Percentiles rank a stretch among this genome's conserved stretches.
These are phyloP conservation scores for Trichosanthes cucumerina DNA, from an alignment of 306 rosid species.

Conservation along the genomic window DNA sequence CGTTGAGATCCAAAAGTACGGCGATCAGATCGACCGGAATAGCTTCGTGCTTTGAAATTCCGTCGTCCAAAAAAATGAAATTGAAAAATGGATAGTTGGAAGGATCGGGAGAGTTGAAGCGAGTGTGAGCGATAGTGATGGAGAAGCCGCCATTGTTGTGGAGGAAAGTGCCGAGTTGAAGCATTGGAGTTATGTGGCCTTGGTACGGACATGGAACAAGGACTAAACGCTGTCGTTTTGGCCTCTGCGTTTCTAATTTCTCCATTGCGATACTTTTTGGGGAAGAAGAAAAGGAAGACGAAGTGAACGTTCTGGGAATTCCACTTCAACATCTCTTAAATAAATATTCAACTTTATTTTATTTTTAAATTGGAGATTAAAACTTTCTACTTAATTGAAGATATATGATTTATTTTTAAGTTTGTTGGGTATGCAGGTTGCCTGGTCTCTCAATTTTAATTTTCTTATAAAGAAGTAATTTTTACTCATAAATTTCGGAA, in stretches of 20 bases:
- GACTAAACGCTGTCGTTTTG: not conserved
- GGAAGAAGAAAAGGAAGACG: not conserved
- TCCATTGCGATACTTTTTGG: not conserved
- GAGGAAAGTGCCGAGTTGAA: slow-evolving; percentile 18
- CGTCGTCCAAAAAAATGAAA: not conserved
- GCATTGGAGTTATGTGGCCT: slow-evolving; percentile 27
- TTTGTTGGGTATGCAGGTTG: no score
- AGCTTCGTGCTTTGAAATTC: not conserved
- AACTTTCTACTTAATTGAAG: no score
- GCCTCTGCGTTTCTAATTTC: not conserved
- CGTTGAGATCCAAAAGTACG: slow-evolving; percentile 1
- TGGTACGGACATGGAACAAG: slow-evolving; percentile 18
- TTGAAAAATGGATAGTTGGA: slow-evolving; percentile 8
- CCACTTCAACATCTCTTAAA: no score
- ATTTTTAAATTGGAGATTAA: no score
- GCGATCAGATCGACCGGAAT: not conserved
- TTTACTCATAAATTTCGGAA: no score
- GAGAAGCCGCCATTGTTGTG: slow-evolving; percentile 18
- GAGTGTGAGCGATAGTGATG: slow-evolving; percentile 19
- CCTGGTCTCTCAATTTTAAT: no score
- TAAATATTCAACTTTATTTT: no score
- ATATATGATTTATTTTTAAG: no score
- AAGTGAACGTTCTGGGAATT: not conserved
- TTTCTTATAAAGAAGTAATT: no score
- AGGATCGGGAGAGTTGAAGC: slow-evolving; percentile 17